phyloP scores from a whole-genome alignment of 1,284 basidiomycete species.

The Lentinus polychrous region DNA sequence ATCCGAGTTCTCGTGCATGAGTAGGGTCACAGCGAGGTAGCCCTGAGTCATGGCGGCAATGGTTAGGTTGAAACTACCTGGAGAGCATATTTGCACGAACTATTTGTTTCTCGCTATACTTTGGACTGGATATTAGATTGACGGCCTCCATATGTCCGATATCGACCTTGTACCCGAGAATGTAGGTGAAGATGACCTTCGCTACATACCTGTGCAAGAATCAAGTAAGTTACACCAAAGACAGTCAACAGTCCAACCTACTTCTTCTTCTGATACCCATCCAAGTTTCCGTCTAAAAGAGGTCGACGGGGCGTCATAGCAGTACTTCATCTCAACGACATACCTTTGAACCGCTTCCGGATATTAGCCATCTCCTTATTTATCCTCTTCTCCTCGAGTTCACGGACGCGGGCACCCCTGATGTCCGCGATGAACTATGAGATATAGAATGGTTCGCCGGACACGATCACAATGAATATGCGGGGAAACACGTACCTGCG shows the following conservation, averaged over 20 bases:
- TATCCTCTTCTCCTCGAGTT: slow-evolving; percentile 93
- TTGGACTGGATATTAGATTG: slow-evolving; percentile 91
- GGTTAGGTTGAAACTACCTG: not conserved
- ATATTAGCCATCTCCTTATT: slow-evolving; percentile 99
- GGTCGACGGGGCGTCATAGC: slow-evolving; percentile 4
- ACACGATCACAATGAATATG: not conserved
- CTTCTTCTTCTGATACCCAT: slow-evolving; percentile 99
- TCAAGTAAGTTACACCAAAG: slow-evolving; percentile 12
- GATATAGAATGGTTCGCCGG: not conserved
- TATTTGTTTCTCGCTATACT: slow-evolving; percentile 99
- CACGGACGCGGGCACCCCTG: slow-evolving; percentile 83
- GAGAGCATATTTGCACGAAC: slow-evolving; percentile 41
- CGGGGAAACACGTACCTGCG: slow-evolving; percentile 53
- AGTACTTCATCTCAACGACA: slow-evolving; percentile 9
- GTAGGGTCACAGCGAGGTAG: slow-evolving; percentile 92
- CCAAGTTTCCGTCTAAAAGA: slow-evolving; percentile 82
- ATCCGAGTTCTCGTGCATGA: slow-evolving; percentile 99
- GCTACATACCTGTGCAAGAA: slow-evolving; percentile 65
- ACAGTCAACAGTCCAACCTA: slow-evolving; percentile 35
- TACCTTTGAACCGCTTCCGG: slow-evolving; percentile 96
- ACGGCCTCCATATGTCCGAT: slow-evolving; percentile 99
- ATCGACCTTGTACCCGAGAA: slow-evolving; percentile 98
- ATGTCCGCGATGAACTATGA: slow-evolving; percentile 96
- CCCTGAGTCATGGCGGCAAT: slow-evolving; percentile 52
- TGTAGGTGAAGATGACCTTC: slow-evolving; percentile 99